Evolutionary conservation across 2,329 filamentous ascomycete species (phyloP), one percentile per base, ranked within the genome.

Genomic region (Sphaerulina vaccinii): DNA sequence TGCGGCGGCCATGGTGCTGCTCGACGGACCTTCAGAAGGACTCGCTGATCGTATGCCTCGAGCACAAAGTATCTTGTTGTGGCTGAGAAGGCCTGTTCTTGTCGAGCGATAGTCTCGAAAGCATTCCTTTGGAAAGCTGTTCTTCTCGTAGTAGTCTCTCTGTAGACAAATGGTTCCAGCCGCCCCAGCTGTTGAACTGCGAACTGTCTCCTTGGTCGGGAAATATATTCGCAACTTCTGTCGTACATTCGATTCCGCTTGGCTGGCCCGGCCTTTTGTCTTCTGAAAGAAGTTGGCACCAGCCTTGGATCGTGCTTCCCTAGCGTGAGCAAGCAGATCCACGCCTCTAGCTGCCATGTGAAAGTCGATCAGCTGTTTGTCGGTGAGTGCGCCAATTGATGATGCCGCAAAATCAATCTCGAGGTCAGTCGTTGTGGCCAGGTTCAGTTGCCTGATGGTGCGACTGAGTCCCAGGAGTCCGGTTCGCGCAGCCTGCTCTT

Each of bases 91-190:
- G 0, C 89, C 88, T 2, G 72, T 61, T 29, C 91, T 78, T 19
- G 75, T 79, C 57, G 87, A 95, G 57, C 84, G 75, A 66, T 86
- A 90, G 67, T 97, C 89, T 45, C 85, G 81, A 62, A 97, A 74
- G 23, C 88, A 74, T 35, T 81, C 70, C 36, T 76, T 79, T 3
- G 92, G 92, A 62, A 97, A 97, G 0, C 74, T 80, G 49, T 53
- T 58, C 1, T 79, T 73, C 36, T 84, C 75, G 79, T 86, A 97
- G 83, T 85, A 90, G 55, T 82, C 84, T 7, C 79, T 73, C 55
- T 86, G 80, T 53, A 93, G 79, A 64, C 87, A 95, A 53, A 97
- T 90, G 0, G 91, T 95, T 7, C 92, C 92, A 18, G 83, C 93
- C 35, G 69, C 69, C 7, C 70, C 69, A 27, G 69, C 70, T 44